Evolutionary conservation across 331 rosid species (phyloP).

Genomic region (Telfairia occidentalis): DNA sequence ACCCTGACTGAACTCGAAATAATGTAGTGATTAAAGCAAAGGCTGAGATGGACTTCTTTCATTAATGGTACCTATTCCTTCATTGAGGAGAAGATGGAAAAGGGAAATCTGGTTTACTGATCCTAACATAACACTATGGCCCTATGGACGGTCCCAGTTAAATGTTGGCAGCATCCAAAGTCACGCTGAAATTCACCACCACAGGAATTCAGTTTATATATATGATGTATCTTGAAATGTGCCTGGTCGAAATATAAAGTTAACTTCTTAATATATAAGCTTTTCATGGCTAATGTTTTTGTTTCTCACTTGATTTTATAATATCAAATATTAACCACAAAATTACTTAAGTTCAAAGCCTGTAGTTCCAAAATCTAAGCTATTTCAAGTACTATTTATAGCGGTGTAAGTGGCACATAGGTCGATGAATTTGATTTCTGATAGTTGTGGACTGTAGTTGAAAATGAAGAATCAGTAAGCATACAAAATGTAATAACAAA

Average conservation of each 20-base stretch:
- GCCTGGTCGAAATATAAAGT: neutral
- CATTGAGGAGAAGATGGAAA: neutral
- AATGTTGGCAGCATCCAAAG: neutral
- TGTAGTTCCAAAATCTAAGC: neutral
- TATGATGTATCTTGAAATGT: neutral
- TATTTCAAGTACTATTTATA: neutral
- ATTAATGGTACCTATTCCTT: conserved; percentile 2
- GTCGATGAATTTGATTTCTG: neutral
- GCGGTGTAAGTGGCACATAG: neutral
- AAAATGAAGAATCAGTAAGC: neutral
- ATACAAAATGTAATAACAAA: neutral
- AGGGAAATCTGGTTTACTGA: neutral
- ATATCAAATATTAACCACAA: neutral
- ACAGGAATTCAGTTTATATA: neutral
- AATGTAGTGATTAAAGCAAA: conserved; percentile 20
- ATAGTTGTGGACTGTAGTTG: neutral
- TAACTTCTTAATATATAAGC: neutral
- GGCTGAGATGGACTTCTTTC: conserved; percentile 2
- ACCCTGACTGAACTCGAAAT: conserved; percentile 32
- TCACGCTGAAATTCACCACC: neutral
- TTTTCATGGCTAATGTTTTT: neutral
- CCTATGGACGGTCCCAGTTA: neutral
- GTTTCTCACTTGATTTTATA: neutral
- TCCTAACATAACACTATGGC: neutral
- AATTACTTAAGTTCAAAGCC: neutral